Percentiles rank a stretch among this genome's conserved stretches.
These are phyloP conservation scores for Afroboletus lepidellus DNA, from an alignment of 1,284 basidiomycete species.

Conservation along the genomic window DNA sequence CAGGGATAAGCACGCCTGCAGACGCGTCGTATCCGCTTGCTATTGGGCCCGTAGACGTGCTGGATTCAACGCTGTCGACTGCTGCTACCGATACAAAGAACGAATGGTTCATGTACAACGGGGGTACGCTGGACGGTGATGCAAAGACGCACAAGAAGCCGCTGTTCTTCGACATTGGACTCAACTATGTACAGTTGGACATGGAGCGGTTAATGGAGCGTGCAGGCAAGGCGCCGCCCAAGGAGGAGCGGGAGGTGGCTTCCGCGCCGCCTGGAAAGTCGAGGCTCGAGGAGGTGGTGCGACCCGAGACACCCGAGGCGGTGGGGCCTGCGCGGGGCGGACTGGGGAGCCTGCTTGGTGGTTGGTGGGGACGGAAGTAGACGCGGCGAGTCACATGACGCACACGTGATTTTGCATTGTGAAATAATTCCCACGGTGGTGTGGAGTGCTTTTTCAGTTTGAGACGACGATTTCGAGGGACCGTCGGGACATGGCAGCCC, in stretches of 20 bases:
- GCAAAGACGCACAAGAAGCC: slow-evolving; percentile 69
- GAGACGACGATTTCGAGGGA: slow-evolving; percentile 17
- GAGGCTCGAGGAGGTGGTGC: slow-evolving; percentile 27
- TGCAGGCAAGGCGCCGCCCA: slow-evolving; percentile 56
- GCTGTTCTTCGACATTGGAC: slow-evolving; percentile 90
- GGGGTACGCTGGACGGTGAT: slow-evolving; percentile 50
- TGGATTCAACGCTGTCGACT: slow-evolving; percentile 50
- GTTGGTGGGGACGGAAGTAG: slow-evolving; percentile 53
- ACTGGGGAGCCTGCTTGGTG: slow-evolving; percentile 46
- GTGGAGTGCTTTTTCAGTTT: slow-evolving; percentile 18
- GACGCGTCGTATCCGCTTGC: slow-evolving; percentile 55
- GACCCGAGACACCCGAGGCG: slow-evolving; percentile 43
- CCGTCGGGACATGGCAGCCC: slow-evolving; percentile 30
- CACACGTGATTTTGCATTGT: slow-evolving; percentile 11
- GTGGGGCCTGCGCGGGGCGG: slow-evolving; percentile 35
- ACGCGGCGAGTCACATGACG: slow-evolving; percentile 6
- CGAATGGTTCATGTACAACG: slow-evolving; percentile 78
- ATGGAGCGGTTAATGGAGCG: slow-evolving; percentile 73
- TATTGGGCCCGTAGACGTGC: slow-evolving; percentile 41
- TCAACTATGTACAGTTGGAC: slow-evolving; percentile 86
- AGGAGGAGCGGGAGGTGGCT: slow-evolving; percentile 26
- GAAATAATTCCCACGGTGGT: slow-evolving; percentile 21
- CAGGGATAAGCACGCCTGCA: slow-evolving; percentile 41
- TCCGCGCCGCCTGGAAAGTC: slow-evolving; percentile 24
- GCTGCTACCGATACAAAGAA: slow-evolving; percentile 64